These are phyloP conservation scores for Hericium rajendrae DNA, from an alignment of 768 basidiomycete species.

Conservation along the genomic window DNA sequence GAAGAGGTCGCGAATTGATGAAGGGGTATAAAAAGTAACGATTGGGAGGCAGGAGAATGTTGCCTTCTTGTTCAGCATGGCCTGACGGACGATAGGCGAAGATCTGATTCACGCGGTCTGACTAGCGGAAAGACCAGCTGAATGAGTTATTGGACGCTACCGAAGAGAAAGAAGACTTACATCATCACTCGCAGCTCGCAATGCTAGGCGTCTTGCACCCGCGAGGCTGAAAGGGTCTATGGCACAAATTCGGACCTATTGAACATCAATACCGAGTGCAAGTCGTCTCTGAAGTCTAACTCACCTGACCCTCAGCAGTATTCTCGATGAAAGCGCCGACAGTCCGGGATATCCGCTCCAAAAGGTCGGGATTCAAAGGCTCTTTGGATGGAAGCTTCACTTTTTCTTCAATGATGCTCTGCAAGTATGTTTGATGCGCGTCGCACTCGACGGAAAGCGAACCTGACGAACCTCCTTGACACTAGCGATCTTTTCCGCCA, in stretches of 20 bases:
- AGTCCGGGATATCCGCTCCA: conserved; percentile 58
- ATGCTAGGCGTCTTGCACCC: conserved; percentile 42
- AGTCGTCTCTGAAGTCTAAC: neutral
- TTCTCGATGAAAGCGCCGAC: conserved; percentile 57
- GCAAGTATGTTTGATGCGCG: neutral
- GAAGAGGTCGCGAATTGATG: conserved; percentile 35
- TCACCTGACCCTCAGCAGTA: conserved; percentile 37
- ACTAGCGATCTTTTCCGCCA: conserved; percentile 35
- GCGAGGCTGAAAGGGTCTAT: conserved; percentile 29
- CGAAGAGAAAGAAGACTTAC: conserved; percentile 24
- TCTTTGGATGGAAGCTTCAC: conserved; percentile 35
- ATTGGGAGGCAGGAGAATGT: conserved; percentile 1
- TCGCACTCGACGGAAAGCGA: too few species aligned
- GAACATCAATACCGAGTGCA: conserved; percentile 1
- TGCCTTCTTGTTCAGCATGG: neutral
- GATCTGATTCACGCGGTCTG: neutral
- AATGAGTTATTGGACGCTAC: neutral
- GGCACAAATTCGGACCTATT: conserved; percentile 49
- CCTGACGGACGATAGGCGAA: conserved; percentile 1
- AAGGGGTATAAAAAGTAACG: conserved; percentile 66
- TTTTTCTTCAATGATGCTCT: conserved; percentile 24
- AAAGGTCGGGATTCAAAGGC: conserved; percentile 34
- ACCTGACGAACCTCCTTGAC: conserved; percentile 38
- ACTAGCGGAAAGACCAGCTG: neutral
- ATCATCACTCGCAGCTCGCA: conserved; percentile 47